Evolutionary conservation across 805 yeast genomes (phyloP).

Genomic region (Sungouiozyma ichnusensis): DNA sequence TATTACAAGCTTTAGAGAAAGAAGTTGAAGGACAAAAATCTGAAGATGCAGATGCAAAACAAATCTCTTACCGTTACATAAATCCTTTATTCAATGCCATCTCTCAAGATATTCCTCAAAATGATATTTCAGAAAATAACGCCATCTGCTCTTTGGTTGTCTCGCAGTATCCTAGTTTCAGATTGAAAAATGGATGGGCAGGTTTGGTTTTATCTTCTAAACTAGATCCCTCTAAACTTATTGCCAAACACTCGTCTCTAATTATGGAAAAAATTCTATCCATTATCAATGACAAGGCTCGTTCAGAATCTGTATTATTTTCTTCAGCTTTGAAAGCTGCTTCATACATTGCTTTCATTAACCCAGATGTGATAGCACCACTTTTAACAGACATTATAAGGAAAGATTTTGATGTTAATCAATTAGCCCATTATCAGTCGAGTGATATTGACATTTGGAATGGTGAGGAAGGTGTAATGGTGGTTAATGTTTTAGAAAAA

Average conservation of each 20-base stretch:
- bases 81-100: slow-evolving; percentile 32
- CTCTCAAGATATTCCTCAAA: slow-evolving; percentile 24
- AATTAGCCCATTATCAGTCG: slow-evolving; percentile 34
- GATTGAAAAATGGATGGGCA: slow-evolving; percentile 59
- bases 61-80: slow-evolving; percentile 22
- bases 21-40: slow-evolving; percentile 9
- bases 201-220: slow-evolving; percentile 51
- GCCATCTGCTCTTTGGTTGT: slow-evolving; percentile 34
- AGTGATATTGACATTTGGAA: slow-evolving; percentile 54
- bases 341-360: slow-evolving; percentile 43
- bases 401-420: slow-evolving; percentile 32
- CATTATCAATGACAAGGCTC: slow-evolving; percentile 11
- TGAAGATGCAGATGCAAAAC: slow-evolving; percentile 13
- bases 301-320: slow-evolving; percentile 23
- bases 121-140: slow-evolving; percentile 21
- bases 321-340: slow-evolving; percentile 44
- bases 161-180: slow-evolving; percentile 34
- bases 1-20: slow-evolving; percentile 35
- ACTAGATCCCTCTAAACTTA: slow-evolving; percentile 55
- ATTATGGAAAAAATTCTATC: slow-evolving; percentile 14
- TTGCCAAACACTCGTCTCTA: slow-evolving; percentile 25
- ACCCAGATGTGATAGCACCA: slow-evolving; percentile 49
- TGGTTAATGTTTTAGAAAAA: slow-evolving; percentile 47
- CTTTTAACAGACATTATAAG: slow-evolving; percentile 35
- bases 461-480: slow-evolving; percentile 59